phyloP scores from a whole-genome alignment of 2,329 filamentous ascomycete genomes.

The Aureobasidium sp. region DNA sequence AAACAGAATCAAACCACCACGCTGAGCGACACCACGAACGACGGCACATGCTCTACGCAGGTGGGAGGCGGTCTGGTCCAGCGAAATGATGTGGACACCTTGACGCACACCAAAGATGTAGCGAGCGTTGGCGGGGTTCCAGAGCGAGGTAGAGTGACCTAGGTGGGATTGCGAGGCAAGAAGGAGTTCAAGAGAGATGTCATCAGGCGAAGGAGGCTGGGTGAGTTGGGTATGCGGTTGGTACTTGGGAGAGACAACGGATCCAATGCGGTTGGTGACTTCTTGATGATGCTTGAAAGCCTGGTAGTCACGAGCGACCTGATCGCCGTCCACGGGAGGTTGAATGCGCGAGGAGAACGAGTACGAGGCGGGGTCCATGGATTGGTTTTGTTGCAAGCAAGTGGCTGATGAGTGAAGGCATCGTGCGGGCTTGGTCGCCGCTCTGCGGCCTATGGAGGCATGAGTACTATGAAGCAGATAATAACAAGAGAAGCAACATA shows the following conservation, averaged over 20 bases:
- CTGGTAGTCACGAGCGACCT: constrained; percentile 36
- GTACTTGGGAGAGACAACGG: constrained; percentile 47
- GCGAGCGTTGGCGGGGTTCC: constrained; percentile 88
- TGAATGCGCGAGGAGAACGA: constrained; percentile 21
- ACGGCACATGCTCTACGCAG: constrained; percentile 89
- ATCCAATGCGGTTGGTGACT: constrained; percentile 32
- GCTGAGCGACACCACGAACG: constrained; percentile 75
- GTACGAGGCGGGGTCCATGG: constrained; percentile 18
- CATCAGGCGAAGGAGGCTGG: constrained; percentile 67
- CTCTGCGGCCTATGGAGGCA: constrained; percentile 30
- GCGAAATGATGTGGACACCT: constrained; percentile 85
- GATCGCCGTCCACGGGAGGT: constrained; percentile 20
- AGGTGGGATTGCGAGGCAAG: constrained; percentile 83
- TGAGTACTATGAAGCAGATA: not conserved
- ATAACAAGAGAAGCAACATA: constrained; percentile 17
- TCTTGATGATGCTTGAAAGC: constrained; percentile 36
- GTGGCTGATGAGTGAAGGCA: constrained; percentile 27
- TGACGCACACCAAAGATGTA: constrained; percentile 91
- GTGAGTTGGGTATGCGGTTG: constrained; percentile 57
- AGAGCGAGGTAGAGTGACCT: constrained; percentile 82
- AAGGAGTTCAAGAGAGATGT: constrained; percentile 84
- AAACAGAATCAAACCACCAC: constrained; percentile 81
- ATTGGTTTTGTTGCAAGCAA: not conserved
- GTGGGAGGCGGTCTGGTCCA: constrained; percentile 82
- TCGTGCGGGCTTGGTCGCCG: constrained; percentile 27